Evolutionary conservation across 768 basidiomycete species (phyloP), one percentile per base, ranked within the genome.

Genomic region (Chiua virens): DNA sequence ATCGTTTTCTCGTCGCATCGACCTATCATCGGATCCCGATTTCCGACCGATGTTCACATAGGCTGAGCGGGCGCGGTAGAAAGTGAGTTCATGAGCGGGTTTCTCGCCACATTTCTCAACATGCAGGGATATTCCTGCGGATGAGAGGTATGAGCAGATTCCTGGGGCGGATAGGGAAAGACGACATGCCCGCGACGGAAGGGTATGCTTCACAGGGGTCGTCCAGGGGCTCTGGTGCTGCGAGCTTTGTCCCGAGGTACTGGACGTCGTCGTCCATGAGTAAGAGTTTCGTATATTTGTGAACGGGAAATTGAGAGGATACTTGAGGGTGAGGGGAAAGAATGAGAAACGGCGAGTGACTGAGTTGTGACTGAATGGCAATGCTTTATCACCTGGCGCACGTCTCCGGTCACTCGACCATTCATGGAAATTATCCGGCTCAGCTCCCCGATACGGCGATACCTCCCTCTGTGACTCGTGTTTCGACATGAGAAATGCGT

Each of bases 21-120:
- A 65, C 51, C 65, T 72, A 36, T 64, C 58, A 56, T 80, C 75
- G 49, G 73, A 74, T 18, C 77, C 65, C 10, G 87, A 81, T 52
- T 82, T 81, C 42, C 89, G 82, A 5, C 89, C 89, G 61, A 91
- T 82, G 54, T 79, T 75, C 15, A 90, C 73, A 42, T 78, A 76
- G 38, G 69, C 68, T 5, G 79, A 75, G 46, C 72, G 68, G 23
- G 75, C 61, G 60, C 82, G 80, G 62, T 71, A 68, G 66, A 86
- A 89, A 3, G 73, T 69, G 55, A 88, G 63, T 20, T 64, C 59
- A 57, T 79, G 77, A 11, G 75, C 68, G 13, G 74, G 67, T 45
- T 75, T 73, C 27, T 73, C 69, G 49, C 72, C 77, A 40, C 71
- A 73, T 61, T 76, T 75, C 58, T 85, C 80, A 58, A 87, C 71